Evolutionary conservation across 2,329 filamentous ascomycete species (phyloP).

Genomic region (Emergomyces pasteurianus): DNA sequence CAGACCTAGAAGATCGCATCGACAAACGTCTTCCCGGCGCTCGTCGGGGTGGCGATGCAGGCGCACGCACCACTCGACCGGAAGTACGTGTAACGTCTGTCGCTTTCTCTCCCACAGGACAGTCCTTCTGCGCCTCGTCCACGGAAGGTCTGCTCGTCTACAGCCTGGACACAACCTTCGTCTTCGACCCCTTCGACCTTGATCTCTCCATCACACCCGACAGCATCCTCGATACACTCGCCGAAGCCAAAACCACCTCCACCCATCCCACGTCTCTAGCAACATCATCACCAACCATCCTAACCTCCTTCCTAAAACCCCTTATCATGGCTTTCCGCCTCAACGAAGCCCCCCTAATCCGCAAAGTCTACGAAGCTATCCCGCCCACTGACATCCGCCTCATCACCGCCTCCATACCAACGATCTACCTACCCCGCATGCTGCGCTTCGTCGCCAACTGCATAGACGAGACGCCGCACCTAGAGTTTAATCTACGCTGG

Average conservation of each 20-base stretch:
- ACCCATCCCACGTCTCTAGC: background rate
- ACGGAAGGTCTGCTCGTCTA: conserved; percentile 93
- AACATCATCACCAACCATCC: conserved; percentile 51
- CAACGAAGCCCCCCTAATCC: conserved; percentile 71
- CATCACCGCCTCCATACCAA: conserved; percentile 66
- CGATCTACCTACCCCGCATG: conserved; percentile 73
- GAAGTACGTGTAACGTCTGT: conserved; percentile 78
- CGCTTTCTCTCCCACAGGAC: conserved; percentile 77
- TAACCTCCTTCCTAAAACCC: conserved; percentile 61
- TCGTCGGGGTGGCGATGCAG: conserved; percentile 77
- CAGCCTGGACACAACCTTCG: conserved; percentile 68
- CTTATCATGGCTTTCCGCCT: conserved; percentile 95
- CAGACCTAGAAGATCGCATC: conserved; percentile 73
- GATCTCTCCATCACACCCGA: conserved; percentile 88
- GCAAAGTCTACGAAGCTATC: conserved; percentile 73
- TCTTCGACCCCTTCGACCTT: conserved; percentile 93
- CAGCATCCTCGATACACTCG: conserved; percentile 65
- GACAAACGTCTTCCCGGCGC: conserved; percentile 74
- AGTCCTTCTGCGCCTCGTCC: conserved; percentile 85
- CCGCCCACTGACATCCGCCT: conserved; percentile 63
- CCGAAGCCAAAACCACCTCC: conserved; percentile 25
- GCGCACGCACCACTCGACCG: conserved; percentile 60
- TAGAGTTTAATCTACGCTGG: conserved; percentile 93
- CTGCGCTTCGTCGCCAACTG: conserved; percentile 80
- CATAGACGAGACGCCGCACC: conserved; percentile 78